Base-by-base conservation (phyloP, 345 rosid genomes). In the Eucalyptus sp. region DNA sequence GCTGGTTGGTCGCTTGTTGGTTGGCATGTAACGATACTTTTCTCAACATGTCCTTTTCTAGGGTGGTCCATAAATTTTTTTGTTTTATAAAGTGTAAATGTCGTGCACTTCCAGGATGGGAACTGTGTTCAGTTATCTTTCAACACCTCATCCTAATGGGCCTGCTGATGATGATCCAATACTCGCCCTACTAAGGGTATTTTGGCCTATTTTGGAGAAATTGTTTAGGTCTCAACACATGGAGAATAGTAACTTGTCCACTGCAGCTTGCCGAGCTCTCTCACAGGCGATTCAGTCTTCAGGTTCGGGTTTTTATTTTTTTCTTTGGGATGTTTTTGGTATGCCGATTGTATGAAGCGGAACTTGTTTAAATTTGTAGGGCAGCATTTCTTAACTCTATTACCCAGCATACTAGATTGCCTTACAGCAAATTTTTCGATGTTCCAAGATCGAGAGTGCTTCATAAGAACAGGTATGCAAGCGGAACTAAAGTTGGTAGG, bases 151-250 rank as follows among this genome's bases (percentile, higher is more conserved):
- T 89, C 91, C 94, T 50, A 89, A 91, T 89, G 94, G 93, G 88
- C 91, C 92, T 88, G 93, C 92, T 48, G 92, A 93, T 81, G 96
- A 96, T 86, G 94, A 96, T 94, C 95, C 99, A 88, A 92, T 95
- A 62, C 92, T 93, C 90, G 91, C 93, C 33, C 90, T 96, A 88
- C 88, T 97, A 88, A 93, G 96, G 87, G 94, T 94, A 86, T 96
- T 97, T 89, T 97, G 99, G 99, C 98, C 99, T 87, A 93, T 95
- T 90, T 90, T 96, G 91, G 99, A 97, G 92, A 97, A 96, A 92
- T 93, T 97, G 80, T 94, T 95, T 90, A 93, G 94, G 89, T 95
- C 99, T 87, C 93, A 94, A 81, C 97, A 95, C 91, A 95, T 97
- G 98, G 98, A 96, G 92, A 96, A 92, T 93, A 93, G 96, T 89